Base-by-base conservation (phyloP, 345 rosid genomes). In the Camelina hispida region DNA sequence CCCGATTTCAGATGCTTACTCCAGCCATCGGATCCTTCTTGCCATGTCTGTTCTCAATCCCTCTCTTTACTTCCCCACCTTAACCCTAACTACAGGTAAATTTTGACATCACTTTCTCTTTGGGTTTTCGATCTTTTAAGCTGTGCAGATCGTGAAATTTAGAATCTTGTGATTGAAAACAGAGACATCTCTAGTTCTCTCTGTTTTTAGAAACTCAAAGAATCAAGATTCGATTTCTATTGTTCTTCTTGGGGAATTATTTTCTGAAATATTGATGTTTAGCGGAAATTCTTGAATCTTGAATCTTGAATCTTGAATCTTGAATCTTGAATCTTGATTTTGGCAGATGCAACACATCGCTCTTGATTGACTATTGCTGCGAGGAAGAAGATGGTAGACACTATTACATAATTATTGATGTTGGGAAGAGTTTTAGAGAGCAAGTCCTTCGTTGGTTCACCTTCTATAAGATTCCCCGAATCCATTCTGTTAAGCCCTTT, bases 371-470 rank as follows among this genome's bases (percentile, higher is more conserved):
- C 84, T 85, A 89, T 71, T 82, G 85, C 71, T 79, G 82, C 62
- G 57, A 67, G 34, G 74, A 74, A 54, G 76, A 74, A 54, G 76
- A 85, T 44, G 88, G 80, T 51, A 81, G 74, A 65, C 99, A 88
- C 62, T 81, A 50, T 60, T 95, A 89, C 81, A 84, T 89, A 66
- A 58, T 85, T 72, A 95, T 95, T 48, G 99, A 95, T 78, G 98
- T 89, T 51, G 99, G 99, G 62, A 95, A 95, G 85, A 92, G 89
- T 53, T 95, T 95, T 62, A 84, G 97, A 80, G 99, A 95, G 78
- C 98, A 92, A 86, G 91, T 92, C 17, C 93, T 95, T 73, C 86
- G 98, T 35, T 95, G 99, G 99, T 95, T 95, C 80, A 89, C 98
- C 20, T 71, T 76, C 79, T 85, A 95, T 69, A 89, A 87, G 84